Conservation (phyloP, 805 yeast genomes). For the Ogataea minuta region DNA sequence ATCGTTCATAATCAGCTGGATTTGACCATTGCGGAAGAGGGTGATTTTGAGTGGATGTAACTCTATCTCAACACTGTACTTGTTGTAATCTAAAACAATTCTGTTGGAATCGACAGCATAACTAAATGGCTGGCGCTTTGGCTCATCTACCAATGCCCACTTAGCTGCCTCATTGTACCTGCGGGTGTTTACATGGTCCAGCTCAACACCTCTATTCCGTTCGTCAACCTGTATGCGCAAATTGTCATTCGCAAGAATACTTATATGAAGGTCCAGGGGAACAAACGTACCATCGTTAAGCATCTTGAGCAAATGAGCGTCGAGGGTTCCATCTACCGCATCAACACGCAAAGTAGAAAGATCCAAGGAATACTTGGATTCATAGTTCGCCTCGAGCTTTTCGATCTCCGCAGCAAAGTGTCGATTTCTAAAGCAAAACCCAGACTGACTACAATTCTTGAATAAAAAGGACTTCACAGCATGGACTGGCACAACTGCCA, state of each 20-base stretch:
- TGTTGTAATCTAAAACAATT: conserved; percentile 37
- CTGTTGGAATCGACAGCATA: conserved; percentile 23
- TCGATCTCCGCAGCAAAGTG: conserved; percentile 51
- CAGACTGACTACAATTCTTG: conserved; percentile 75
- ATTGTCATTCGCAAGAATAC: conserved; percentile 53
- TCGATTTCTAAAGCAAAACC: conserved; percentile 81
- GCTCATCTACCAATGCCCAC: conserved; percentile 50
- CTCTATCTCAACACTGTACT: conserved; percentile 43
- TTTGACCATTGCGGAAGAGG: conserved; percentile 43
- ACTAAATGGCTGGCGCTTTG: conserved; percentile 22
- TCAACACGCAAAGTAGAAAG: conserved; percentile 32
- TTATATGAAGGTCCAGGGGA: conserved; percentile 55
- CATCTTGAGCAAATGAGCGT: conserved; percentile 48
- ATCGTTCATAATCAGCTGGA: conserved; percentile 63
- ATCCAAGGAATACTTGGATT: conserved; percentile 43
- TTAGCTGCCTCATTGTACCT: conserved; percentile 60
- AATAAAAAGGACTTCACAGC: conserved; percentile 67
- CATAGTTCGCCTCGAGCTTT: conserved; percentile 23
- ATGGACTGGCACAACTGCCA: conserved; percentile 12
- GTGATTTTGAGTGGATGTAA: conserved; percentile 50
- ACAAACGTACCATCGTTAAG: conserved; percentile 39
- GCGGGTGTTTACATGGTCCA: conserved; percentile 30
- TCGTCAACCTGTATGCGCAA: conserved; percentile 71
- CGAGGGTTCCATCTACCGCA: conserved; percentile 34
- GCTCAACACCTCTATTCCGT: conserved; percentile 35